phyloP scores from a whole-genome alignment of 345 rosid genomes.

The Eucalyptus curtisii region DNA sequence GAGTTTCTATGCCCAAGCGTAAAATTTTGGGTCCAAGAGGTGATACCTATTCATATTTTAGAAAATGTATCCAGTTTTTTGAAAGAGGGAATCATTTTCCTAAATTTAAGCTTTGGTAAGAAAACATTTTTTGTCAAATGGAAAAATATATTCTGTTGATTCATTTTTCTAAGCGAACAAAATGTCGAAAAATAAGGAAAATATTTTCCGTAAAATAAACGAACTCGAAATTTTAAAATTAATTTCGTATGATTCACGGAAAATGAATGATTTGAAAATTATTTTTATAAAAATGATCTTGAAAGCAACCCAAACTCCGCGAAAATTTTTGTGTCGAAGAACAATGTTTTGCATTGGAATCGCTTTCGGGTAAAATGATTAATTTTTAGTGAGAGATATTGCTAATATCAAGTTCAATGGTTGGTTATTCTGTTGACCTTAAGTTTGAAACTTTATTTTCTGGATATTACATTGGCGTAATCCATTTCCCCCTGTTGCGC shows the following conservation, averaged over 20 bases:
- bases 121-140: too few relatives aligned
- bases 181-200: too few relatives aligned
- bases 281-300: not conserved
- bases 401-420: not conserved
- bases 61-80: too few relatives aligned
- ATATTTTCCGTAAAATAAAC: too few relatives aligned
- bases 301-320: not conserved
- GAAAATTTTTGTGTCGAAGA: not conserved
- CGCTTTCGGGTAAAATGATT: not conserved
- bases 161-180: too few relatives aligned
- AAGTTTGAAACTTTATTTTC: not conserved
- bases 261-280: not conserved
- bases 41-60: too few relatives aligned
- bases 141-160: too few relatives aligned
- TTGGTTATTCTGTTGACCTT: not conserved
- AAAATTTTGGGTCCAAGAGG: too few relatives aligned
- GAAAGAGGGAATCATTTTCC: too few relatives aligned
- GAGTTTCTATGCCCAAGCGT: too few relatives aligned
- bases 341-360: not conserved
- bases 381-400: not conserved
- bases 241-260: accelerated
- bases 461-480: not conserved
- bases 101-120: too few relatives aligned
- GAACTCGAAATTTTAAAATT: not conserved
- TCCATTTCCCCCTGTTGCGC: not conserved